Base-by-base conservation (phyloP, 2,329 filamentous ascomycete species). In the Fusarium caatingaense region DNA sequence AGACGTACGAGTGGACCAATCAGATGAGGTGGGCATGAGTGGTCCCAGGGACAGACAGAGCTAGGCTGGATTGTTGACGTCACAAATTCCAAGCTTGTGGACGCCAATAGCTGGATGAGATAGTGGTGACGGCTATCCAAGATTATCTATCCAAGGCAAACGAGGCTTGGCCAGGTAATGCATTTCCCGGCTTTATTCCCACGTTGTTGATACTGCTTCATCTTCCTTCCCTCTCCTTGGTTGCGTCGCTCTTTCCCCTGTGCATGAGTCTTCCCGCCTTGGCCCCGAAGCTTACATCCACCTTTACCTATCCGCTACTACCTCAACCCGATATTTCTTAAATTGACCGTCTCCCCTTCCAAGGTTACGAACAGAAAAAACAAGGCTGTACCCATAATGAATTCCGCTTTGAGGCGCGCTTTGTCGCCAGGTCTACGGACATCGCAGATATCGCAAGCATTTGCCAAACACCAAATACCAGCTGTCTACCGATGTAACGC, bases 51-150 rank as follows among this genome's bases (percentile, higher is more conserved):
- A 56, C 58, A 41, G 53, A 34, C 3, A 32, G 27, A 59, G 59
- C 55, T 68, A 64, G 59, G 62, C 32, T n/a, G 8, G 10, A 45
- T 8, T 45, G n/a, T 53, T 70, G 68, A 70, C 68, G 68, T 70
- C 68, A 70, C 61, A 34, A 51, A 53, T 40, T 18, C 42, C 34
- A 30, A 47, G 49, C 56, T 62, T 44, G 27, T 16, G 16, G 51
- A 41, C 46, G 60, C 25, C 25, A 51, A 64, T 60, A 53, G 28
- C 64, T 54, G 64, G 20, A 64, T 56, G 64, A 57, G 64, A 71
- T 56, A 59, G 58, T 51, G 23, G 64, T 68, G 64, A 68, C 64
- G 49, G 59, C 23, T 45, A 25, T 49, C 56, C 55, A 61, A 41
- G 20, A 54, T 27, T 48, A 53, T 46, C 16, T 37, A 37, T 37